Percentiles rank a stretch among this genome's conserved stretches.
These are phyloP conservation scores for Cystobasidium sp. DNA, from an alignment of 1,284 basidiomycete genomes.

Conservation along the genomic window DNA sequence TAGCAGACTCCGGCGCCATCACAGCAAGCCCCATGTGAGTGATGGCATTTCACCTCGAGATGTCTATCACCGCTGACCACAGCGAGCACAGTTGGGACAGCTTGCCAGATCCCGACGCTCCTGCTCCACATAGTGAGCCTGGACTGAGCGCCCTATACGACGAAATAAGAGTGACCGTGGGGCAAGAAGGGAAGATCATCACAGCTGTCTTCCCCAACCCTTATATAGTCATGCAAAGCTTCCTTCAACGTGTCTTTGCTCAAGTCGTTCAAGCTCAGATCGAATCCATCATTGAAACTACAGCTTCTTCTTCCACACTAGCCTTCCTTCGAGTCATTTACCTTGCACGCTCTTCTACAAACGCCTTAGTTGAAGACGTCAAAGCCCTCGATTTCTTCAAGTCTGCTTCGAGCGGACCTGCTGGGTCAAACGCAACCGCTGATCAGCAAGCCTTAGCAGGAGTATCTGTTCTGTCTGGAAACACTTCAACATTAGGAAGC, in stretches of 20 bases:
- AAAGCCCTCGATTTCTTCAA: slow-evolving; percentile 81
- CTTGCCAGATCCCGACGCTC: slow-evolving; percentile 77
- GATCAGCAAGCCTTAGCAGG: slow-evolving; percentile 62
- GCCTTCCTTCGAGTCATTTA: slow-evolving; percentile 90
- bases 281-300: slow-evolving; percentile 78
- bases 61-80: too few species aligned
- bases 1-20: slow-evolving; percentile 56
- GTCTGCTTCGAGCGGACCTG: slow-evolving; percentile 52
- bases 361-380: slow-evolving; percentile 84
- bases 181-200: slow-evolving; percentile 95
- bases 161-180: slow-evolving; percentile 88
- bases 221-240: slow-evolving; percentile 97
- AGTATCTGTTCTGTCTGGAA: slow-evolving; percentile 43
- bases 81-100: slow-evolving; percentile 71
- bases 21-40: slow-evolving; percentile 50
- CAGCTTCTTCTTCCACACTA: slow-evolving; percentile 76
- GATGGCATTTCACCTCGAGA: too few species aligned
- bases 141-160: slow-evolving; percentile 79
- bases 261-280: slow-evolving; percentile 97
- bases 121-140: slow-evolving; percentile 77
- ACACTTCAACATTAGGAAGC: background rate
- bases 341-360: slow-evolving; percentile 79
- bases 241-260: slow-evolving; percentile 95
- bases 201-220: slow-evolving; percentile 98
- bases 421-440: slow-evolving; percentile 41